These are phyloP conservation scores for Apiospora saccharicola DNA, from an alignment of 2,329 filamentous ascomycete species.

Conservation along the genomic window DNA sequence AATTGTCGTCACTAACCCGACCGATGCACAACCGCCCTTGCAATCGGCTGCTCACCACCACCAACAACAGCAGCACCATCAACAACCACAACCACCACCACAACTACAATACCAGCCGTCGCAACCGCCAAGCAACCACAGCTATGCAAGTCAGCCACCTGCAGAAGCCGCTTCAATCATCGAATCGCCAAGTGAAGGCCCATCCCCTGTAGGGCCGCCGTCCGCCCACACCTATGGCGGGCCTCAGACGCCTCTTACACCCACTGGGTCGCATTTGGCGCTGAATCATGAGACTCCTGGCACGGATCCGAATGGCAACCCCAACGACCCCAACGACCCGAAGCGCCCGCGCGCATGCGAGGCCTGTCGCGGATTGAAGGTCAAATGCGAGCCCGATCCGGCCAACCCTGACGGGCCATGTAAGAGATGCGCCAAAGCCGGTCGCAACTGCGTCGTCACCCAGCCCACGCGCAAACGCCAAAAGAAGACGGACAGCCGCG, in stretches of 20 bases:
- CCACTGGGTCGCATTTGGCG: conserved; percentile 28
- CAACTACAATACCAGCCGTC: neutral
- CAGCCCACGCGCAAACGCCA: conserved; percentile 79
- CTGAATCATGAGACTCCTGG: conserved; percentile 30
- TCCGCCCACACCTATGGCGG: neutral
- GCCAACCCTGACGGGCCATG: conserved; percentile 69
- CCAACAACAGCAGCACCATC: neutral
- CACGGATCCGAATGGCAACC: conserved; percentile 28
- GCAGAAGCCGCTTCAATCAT: neutral
- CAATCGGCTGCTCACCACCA: neutral
- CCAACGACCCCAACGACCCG: conserved; percentile 53
- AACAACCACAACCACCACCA: neutral
- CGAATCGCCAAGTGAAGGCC: conserved; percentile 1
- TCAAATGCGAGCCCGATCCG: conserved; percentile 82
- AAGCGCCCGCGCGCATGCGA: conserved; percentile 79
- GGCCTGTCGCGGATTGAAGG: conserved; percentile 78
- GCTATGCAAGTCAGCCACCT: neutral
- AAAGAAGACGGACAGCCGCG: conserved; percentile 90
- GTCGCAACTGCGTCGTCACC: conserved; percentile 79
- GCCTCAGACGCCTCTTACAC: conserved; percentile 36
- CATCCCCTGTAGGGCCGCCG: neutral
- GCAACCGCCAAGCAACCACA: conserved; percentile 8
- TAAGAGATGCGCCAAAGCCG: conserved; percentile 80
- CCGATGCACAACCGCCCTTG: conserved; percentile 11
- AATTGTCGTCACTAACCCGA: conserved; percentile 21